Evolutionary conservation across 2,329 filamentous ascomycete species (phyloP), one percentile per base, ranked within the genome.

Genomic region (Didymella sp.): DNA sequence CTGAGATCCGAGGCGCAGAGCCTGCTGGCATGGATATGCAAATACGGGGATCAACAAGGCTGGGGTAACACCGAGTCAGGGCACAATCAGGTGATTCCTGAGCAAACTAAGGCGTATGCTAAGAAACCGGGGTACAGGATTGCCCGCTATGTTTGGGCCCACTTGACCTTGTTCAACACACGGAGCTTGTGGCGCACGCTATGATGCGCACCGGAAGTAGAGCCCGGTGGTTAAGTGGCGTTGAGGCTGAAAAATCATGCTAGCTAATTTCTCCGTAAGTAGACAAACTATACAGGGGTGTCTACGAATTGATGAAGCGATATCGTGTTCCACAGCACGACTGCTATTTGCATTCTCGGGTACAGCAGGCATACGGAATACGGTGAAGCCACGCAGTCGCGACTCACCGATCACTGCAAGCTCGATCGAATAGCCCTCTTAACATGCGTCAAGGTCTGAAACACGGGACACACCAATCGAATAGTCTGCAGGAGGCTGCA

Each of bases 51-150:
- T 55, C 38, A 19, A 44, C 45, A 50, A 50, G 45, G 40, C 52
- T 56, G 40, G 33, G 45, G 33, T 45, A 41, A 21, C 41, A 41
- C n/a, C 45, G 41, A 50, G 52, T 50, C 52, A 50, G 27, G 31
- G 15, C 11, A 42, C 27, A 22, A n/a, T 41, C 52, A 50, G 35
- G 52, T 50, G 46, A 50, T 38, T 40, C 2, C n/a, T 41, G 22
- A 21, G 11, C 15, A 6, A 19, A 12, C 15, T 31, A 8, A 48
- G 30, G 21, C 6, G 21, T 21, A n/a, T 19, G 21, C n/a, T 37
- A 35, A 37, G 6, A 35, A 28, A 13, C 43, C 35, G 30, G 22
- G 22, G 42, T 28, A 30, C 33, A 21, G 37, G 25, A 19, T 11
- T 46, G 33, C 27, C 37, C 30, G 27, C n/a, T 37, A 17, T 22